Evolutionary conservation across 345 rosid species (phyloP).

Genomic region (Rhizophora mangle): DNA sequence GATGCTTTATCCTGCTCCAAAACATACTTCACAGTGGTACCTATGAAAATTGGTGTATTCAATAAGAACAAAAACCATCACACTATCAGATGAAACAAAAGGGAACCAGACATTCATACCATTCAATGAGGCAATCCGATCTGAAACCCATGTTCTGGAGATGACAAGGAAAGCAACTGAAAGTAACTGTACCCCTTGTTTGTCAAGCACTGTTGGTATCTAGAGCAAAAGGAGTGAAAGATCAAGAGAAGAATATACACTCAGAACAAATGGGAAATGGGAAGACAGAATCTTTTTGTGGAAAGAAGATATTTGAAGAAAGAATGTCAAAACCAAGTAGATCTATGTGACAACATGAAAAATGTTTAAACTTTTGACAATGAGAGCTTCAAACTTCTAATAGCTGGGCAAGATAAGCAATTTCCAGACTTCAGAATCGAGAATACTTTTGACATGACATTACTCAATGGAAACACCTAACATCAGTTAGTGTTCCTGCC

Average conservation of each 20-base stretch:
- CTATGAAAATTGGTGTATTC: constrained; percentile 39
- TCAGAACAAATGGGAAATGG: neutral
- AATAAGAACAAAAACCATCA: constrained; percentile 14
- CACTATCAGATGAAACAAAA: constrained; percentile 11
- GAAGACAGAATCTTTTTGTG: neutral
- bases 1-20: constrained; percentile 92
- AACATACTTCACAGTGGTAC: constrained; percentile 93
- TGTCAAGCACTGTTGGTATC: constrained; percentile 88
- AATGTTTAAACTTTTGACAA: too few species aligned
- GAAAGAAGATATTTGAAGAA: neutral
- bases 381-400: too few species aligned
- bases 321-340: too few species aligned
- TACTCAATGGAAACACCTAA: neutral
- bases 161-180: constrained; percentile 82
- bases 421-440: neutral
- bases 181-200: constrained; percentile 88
- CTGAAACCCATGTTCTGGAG: constrained; percentile 92
- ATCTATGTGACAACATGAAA: too few species aligned
- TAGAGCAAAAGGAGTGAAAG: constrained; percentile 22
- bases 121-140: constrained; percentile 92
- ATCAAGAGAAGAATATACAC: neutral
- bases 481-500: neutral
- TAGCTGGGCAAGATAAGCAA: too few species aligned
- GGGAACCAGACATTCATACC: constrained; percentile 37
- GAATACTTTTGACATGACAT: neutral